Percentiles rank a stretch among this genome's conserved stretches.
These are phyloP conservation scores for Margaritispora aquatica DNA, from an alignment of 495 filamentous ascomycete genomes.

Conservation along the genomic window DNA sequence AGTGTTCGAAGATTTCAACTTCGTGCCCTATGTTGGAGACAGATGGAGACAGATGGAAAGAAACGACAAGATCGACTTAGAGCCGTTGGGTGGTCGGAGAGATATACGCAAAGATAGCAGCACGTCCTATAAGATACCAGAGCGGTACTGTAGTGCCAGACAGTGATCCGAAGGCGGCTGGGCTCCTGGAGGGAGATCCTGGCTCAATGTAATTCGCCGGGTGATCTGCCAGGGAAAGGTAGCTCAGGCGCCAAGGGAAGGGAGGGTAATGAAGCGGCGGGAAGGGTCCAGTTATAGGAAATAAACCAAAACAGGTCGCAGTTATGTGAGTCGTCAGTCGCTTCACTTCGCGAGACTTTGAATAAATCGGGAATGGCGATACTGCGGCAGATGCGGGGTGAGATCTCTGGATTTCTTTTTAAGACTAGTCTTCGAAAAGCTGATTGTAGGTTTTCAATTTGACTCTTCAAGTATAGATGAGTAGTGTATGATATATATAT, in stretches of 20 bases:
- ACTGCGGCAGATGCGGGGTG: slow-evolving; percentile 4
- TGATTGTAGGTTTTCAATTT: too few relatives aligned
- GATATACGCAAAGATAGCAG: slow-evolving; percentile 2
- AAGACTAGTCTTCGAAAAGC: neutral
- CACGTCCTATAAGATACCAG: neutral
- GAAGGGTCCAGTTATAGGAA: neutral
- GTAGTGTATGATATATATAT: too few relatives aligned
- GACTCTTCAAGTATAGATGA: too few relatives aligned
- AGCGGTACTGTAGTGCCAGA: neutral
- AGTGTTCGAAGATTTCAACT: neutral
- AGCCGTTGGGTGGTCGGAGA: slow-evolving; percentile 7
- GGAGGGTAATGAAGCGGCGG: neutral
- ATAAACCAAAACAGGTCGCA: neutral
- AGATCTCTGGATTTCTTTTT: neutral
- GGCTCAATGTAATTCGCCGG: neutral
- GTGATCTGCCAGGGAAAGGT: neutral
- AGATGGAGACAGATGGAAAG: neutral
- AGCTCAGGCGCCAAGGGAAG: neutral
- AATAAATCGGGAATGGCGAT: slow-evolving; percentile 2
- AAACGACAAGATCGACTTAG: neutral
- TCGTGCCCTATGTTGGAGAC: neutral
- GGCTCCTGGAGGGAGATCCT: neutral
- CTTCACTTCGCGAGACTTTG: neutral
- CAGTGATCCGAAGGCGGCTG: neutral
- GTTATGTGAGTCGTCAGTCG: slow-evolving; percentile 6